A percentile compares a stretch with the other conserved stretches of the same genome.
phyloP scores from a whole-genome alignment of 306 rosid species.

The Lathyrus tuberosus region DNA sequence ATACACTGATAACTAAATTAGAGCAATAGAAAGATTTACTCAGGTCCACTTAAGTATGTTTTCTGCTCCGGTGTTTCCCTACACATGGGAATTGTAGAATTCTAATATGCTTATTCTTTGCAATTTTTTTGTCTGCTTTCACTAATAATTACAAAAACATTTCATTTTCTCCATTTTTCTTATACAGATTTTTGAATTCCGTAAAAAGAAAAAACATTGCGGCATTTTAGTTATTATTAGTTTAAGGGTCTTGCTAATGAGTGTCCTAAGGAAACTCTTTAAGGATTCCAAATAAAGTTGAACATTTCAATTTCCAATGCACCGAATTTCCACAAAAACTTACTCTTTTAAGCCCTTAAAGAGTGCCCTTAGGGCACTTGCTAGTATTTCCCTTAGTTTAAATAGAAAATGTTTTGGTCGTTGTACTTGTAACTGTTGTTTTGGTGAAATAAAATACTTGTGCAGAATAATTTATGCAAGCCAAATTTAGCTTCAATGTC shows the following conservation, averaged over 20 bases:
- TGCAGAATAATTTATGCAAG: background rate
- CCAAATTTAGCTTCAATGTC: background rate
- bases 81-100: background rate
- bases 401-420: background rate
- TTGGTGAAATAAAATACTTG: background rate
- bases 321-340: no score
- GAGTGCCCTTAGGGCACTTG: no score
- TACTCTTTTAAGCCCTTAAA: no score
- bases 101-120: background rate
- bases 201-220: background rate
- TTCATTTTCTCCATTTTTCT: background rate
- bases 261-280: no score
- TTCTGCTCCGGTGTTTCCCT: background rate
- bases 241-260: no score
- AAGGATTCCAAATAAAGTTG: no score
- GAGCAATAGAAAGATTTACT: background rate
- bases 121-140: background rate
- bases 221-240: background rate
- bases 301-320: no score
- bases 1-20: background rate
- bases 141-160: background rate
- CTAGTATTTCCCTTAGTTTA: background rate
- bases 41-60: constrained; percentile 12
- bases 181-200: constrained; percentile 1
- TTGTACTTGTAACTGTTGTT: background rate